phyloP scores from a whole-genome alignment of 352 stramenopile genomes.

The Thalassiosira hispida region DNA sequence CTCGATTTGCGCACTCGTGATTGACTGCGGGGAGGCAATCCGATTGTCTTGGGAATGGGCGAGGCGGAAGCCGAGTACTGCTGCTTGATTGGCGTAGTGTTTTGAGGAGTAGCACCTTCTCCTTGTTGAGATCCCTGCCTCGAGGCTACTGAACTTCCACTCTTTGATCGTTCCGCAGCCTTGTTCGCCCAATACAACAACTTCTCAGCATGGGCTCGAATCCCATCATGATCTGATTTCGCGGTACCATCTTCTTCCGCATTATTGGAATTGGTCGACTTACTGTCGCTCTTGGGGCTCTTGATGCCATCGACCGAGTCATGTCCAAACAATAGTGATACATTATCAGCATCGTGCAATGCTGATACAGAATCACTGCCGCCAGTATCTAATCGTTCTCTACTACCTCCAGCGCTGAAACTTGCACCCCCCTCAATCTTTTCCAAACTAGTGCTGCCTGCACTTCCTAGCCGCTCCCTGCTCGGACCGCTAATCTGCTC shows the following conservation, averaged over 20 bases:
- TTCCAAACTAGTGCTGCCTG: neutral
- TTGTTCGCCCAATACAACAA: conserved; percentile 57
- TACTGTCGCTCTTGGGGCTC: neutral
- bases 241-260: neutral
- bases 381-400: conserved; percentile 2
- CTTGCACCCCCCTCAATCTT: conserved; percentile 8
- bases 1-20: conserved; percentile 3
- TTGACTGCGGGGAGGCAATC: conserved; percentile 29
- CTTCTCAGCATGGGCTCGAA: conserved; percentile 48
- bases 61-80: neutral
- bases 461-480: conserved; percentile 17
- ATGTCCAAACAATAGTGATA: conserved; percentile 22
- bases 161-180: conserved; percentile 21
- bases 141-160: conserved; percentile 4
- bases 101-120: no score
- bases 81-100: neutral
- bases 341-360: conserved; percentile 7
- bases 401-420: conserved; percentile 8
- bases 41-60: conserved; percentile 39
- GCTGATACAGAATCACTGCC: conserved; percentile 5
- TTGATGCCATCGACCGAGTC: conserved; percentile 20
- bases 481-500: neutral
- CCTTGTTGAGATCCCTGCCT: neutral
- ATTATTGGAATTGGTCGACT: neutral
- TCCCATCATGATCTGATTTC: conserved; percentile 37